A percentile compares a stretch with the other conserved stretches of the same genome.
These are phyloP conservation scores for Gymnopilus dilepis DNA, from an alignment of 768 basidiomycete genomes.

Conservation along the genomic window DNA sequence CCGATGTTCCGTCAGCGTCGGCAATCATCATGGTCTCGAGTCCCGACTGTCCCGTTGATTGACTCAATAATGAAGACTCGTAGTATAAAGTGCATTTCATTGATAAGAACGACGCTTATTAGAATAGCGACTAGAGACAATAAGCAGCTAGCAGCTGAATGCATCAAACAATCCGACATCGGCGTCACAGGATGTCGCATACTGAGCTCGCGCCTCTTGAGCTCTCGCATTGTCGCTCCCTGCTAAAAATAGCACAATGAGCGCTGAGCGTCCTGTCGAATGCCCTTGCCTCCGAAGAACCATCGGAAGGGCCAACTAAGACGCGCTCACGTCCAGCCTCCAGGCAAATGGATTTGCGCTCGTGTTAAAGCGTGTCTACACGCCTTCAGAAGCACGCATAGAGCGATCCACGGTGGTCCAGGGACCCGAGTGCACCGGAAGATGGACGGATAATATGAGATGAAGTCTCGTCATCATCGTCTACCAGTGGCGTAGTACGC, in stretches of 20 bases:
- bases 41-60: too few relatives aligned
- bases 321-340: too few relatives aligned
- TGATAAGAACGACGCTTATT: neutral
- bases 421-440: neutral
- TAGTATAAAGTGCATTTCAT: neutral
- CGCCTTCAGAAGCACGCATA: neutral
- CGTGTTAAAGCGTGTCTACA: neutral
- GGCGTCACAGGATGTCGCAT: neutral
- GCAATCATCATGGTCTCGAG: neutral
- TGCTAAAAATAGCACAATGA: neutral
- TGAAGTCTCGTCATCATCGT: neutral
- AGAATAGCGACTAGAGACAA: neutral
- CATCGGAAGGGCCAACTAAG: neutral
- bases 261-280: neutral
- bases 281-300: slow-evolving; percentile 2
- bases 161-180: neutral
- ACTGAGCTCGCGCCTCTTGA: neutral
- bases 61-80: too few relatives aligned
- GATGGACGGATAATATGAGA: neutral
- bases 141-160: too few relatives aligned
- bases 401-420: neutral
- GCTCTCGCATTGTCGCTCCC: neutral
- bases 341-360: neutral
- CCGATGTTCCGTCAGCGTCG: neutral
- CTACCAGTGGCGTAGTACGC: too few relatives aligned